Base-by-base conservation (phyloP, 2,329 filamentous ascomycete species). In the Fusarium pseudograminearum region DNA sequence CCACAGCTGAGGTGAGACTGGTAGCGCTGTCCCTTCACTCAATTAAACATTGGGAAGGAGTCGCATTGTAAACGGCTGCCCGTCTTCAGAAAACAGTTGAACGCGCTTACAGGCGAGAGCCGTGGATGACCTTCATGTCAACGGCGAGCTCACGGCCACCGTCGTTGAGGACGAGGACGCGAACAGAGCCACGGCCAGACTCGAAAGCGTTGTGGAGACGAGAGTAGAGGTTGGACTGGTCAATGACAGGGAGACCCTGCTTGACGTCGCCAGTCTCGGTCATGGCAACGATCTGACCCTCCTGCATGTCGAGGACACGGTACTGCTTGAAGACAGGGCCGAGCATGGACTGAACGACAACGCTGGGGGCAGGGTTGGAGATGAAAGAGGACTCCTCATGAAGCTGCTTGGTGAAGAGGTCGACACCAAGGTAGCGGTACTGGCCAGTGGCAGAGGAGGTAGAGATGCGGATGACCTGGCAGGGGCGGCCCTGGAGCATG, bases 301-400 rank as follows among this genome's bases (percentile, higher is more conserved):
- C 93, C 82, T 94, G 91, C 75, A 99, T 91, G 87, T 99, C 96
- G 69, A 99, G 91, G 80, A 99, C 95, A 79, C 96, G 94, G 91
- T 99, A 99, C 89, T 98, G 96, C 93, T 98, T 98, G 93, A 98
- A 98, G 86, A 98, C 90, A 71, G 96, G 96, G 77, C 95, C 96
- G 74, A 97, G 92, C 94, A 99, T 98, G 86, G 95, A 98, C 91
- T 99, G 96, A 78, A 99, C 95, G 71, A 98, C 90, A 67, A 99
- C 96, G 76, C 93, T 97, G 76, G 95, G 95, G 74, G 92, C 93
- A 73, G 96, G 96, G 91, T 97, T 97, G 84, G 93, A 94, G 85
- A 98, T 90, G 86, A 97, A 98, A 78, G 92, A 95, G 61, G 93
- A 97, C 91, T 99, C 96, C 87, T 99, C 96, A 80, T 98, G 94